These are phyloP conservation scores for Malus sylvestris DNA, from an alignment of 306 rosid genomes.

Conservation along the genomic window DNA sequence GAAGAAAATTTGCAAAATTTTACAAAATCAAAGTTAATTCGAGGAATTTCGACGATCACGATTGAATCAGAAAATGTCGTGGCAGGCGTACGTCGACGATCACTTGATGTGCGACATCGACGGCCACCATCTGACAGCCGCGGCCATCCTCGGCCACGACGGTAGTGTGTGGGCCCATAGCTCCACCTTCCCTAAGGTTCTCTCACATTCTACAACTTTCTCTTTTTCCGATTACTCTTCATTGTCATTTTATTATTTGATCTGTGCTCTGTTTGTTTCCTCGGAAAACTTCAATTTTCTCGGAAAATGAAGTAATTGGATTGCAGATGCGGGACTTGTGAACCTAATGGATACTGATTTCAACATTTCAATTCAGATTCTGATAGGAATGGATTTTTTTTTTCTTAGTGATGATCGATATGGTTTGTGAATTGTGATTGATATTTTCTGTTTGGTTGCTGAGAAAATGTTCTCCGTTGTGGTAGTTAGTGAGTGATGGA, in stretches of 20 bases:
- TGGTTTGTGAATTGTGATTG: neutral
- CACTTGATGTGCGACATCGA: slow-evolving; percentile 69
- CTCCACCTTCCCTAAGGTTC: slow-evolving; percentile 67
- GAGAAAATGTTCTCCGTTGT: neutral
- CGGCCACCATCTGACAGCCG: slow-evolving; percentile 41
- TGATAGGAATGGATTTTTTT: neutral
- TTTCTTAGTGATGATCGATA: neutral
- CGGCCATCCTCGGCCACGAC: slow-evolving; percentile 69
- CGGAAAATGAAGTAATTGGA: neutral
- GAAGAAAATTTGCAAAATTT: neutral
- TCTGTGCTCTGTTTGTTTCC: neutral
- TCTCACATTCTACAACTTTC: neutral
- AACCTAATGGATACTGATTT: neutral
- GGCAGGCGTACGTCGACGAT: slow-evolving; percentile 59
- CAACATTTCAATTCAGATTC: neutral
- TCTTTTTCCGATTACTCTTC: neutral
- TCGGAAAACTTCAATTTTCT: neutral
- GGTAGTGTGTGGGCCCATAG: slow-evolving; percentile 87
- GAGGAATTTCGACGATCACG: neutral
- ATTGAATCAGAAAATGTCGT: slow-evolving; percentile 36
- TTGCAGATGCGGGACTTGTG: neutral
- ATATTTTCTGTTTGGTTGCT: neutral
- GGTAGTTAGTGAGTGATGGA: neutral
- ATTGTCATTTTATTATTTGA: neutral
- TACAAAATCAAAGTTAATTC: neutral